Evolutionary conservation across 2,329 filamentous ascomycete species (phyloP), one percentile per base, ranked within the genome.

Genomic region (Colletotrichum eremochloae): DNA sequence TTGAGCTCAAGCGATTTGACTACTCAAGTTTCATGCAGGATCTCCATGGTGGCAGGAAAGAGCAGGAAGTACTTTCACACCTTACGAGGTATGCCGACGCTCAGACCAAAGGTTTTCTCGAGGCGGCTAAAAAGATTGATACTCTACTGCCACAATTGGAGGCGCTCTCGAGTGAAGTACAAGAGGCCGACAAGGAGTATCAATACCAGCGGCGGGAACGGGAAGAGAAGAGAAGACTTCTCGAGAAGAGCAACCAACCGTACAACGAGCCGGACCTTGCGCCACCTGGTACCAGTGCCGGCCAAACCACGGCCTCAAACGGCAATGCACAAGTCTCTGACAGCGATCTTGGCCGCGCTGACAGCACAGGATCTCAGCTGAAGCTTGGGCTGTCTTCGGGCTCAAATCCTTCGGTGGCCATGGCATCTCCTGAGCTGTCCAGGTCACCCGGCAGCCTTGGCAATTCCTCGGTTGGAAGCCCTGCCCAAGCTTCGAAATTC

Each of bases 1-100:
- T 99, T 78, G 96, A 99, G 84, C 88, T 99, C 69, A 98, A 97
- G 84, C 92, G 97, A 12, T 99, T 99, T 78, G 97, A 99, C 82
- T 99, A 99, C 81, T 98, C 96, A 3, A 97, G 94, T 18, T 99
- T 98, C 79, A 97, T 99, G 94, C 96, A 98, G 78, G 96, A 99
- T 84, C 87, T 99, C n/a, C 96, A 98, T 75, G 96, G 96, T 40
- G 96, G 96, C n/a, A 92, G 96, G 74, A 99, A 98, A 81, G 96
- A 99, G 78, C 96, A 98, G 79, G 96, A 99, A 80, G 94, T 99
- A 5, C 83, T 99, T 40, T 98, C 96, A 1, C 94, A 98, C 79
- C 87, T 99, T 42, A 99, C 96, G 1, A 96, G 93, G 79, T 99
- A 95, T 80, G 97, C 97, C 12, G 95, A 97, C 80, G 91, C 92